Percentiles rank a stretch among this genome's conserved stretches.
Evolutionary conservation across 371 early-diverging fungal genomes (phyloP).

Genomic region (Mortierella sp.): DNA sequence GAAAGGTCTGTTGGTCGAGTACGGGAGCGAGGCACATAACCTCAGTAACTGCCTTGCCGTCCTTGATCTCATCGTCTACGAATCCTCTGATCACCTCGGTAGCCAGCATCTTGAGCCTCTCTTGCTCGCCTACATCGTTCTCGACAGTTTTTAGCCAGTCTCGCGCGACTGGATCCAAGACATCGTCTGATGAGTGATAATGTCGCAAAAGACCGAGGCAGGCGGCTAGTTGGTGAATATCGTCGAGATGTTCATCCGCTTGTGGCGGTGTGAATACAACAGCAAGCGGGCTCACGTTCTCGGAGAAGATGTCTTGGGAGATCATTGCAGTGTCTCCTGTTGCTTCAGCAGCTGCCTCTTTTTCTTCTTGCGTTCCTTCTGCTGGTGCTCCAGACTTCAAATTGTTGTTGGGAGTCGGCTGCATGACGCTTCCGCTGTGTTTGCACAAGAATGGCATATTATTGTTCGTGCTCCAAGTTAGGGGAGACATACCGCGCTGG

Average conservation of each 20-base stretch:
- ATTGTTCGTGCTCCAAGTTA: too few species aligned
- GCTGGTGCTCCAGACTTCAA: too few species aligned
- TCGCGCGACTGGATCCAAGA: background rate
- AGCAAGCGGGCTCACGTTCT: background rate
- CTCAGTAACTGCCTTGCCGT: background rate
- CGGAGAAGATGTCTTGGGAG: background rate
- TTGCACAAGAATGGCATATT: too few species aligned
- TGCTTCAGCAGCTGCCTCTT: too few species aligned
- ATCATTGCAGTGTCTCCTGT: background rate
- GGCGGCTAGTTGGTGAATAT: constrained; percentile 1
- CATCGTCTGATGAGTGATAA: background rate
- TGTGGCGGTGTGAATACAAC: background rate
- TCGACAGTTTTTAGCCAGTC: background rate
- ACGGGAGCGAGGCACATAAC: background rate
- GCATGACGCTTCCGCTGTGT: too few species aligned
- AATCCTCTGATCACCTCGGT: background rate
- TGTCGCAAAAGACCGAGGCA: constrained; percentile 2
- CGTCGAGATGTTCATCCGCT: background rate
- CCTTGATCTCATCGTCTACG: constrained; percentile 2
- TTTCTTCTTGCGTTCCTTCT: too few species aligned
- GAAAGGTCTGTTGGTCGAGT: background rate
- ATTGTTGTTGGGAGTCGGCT: too few species aligned
- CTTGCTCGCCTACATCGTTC: background rate
- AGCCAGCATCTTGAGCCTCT: constrained; percentile 2
- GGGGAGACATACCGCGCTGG: too few species aligned